A percentile compares a stretch with the other conserved stretches of the same genome.
These are phyloP conservation scores for Thalassiosira oceanica DNA, from an alignment of 352 stramenopile genomes.

Conservation along the genomic window DNA sequence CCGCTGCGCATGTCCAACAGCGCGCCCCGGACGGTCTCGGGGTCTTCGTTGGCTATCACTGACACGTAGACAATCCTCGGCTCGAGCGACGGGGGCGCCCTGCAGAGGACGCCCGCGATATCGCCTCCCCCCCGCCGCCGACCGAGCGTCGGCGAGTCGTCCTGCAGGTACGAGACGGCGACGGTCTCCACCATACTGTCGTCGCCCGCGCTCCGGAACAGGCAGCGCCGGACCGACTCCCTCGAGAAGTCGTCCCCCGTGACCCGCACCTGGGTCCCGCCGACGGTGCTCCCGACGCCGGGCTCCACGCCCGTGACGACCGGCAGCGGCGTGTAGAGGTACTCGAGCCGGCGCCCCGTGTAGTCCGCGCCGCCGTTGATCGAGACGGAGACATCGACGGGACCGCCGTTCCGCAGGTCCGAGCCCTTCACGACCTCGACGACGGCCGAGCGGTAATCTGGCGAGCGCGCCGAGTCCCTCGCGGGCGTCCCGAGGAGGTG, in stretches of 20 bases:
- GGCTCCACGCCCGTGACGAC: slow-evolving; percentile 78
- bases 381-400: slow-evolving; percentile 86
- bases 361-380: slow-evolving; percentile 85
- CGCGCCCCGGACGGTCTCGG: slow-evolving; percentile 16
- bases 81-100: slow-evolving; percentile 25
- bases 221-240: slow-evolving; percentile 29
- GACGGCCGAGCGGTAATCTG: slow-evolving; percentile 40
- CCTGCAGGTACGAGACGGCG: slow-evolving; percentile 7
- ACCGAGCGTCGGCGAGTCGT: background rate
- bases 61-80: slow-evolving; percentile 25
- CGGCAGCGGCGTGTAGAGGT: slow-evolving; percentile 77
- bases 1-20: slow-evolving; percentile 23
- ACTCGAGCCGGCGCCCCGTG: slow-evolving; percentile 42
- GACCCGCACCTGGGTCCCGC: slow-evolving; percentile 77
- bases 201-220: slow-evolving; percentile 42
- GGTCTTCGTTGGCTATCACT: slow-evolving; percentile 31
- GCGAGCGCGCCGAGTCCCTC: slow-evolving; percentile 23
- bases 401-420: slow-evolving; percentile 66
- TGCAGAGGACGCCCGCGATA: slow-evolving; percentile 25
- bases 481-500: slow-evolving; percentile 32
- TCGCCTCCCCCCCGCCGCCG: background rate
- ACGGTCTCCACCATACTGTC: too few relatives aligned
- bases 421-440: slow-evolving; percentile 59
- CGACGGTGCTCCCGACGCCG: slow-evolving; percentile 81
- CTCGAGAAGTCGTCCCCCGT: slow-evolving; percentile 41